Conservation (phyloP, 1,284 basidiomycete species). For the Ceratobasidium sp. region DNA sequence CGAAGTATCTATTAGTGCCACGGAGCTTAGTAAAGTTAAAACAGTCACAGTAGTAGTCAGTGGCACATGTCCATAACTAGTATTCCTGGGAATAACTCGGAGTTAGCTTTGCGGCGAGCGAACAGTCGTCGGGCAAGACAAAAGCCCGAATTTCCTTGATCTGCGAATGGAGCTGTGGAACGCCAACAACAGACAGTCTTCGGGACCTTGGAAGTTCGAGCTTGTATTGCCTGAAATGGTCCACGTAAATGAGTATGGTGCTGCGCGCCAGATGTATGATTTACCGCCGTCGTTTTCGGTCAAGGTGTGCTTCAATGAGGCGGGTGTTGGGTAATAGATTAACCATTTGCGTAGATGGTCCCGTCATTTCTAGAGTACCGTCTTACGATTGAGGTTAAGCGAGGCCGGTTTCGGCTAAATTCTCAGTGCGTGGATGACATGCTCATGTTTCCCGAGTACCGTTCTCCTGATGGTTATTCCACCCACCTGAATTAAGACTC, state of each 20-base stretch:
- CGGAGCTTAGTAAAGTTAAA: conserved; percentile 14
- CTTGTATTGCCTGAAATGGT: neutral
- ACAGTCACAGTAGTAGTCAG: conserved; percentile 12
- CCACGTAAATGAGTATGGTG: conserved; percentile 2
- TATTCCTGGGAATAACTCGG: neutral
- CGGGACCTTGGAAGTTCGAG: neutral
- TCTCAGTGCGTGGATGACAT: neutral
- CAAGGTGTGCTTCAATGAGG: neutral
- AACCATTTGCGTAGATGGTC: neutral
- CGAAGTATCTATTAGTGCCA: conserved; percentile 3
- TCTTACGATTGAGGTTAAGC: neutral
- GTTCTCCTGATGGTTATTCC: neutral
- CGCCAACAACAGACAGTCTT: neutral
- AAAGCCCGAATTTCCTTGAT: conserved; percentile 21
- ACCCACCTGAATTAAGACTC: neutral
- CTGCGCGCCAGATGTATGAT: neutral
- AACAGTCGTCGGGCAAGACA: conserved; percentile 27
- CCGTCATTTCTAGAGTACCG: conserved; percentile 26
- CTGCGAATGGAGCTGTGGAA: conserved; percentile 20
- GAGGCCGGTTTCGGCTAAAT: conserved; percentile 20
- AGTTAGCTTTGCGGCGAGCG: conserved; percentile 17
- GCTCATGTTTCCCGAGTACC: neutral
- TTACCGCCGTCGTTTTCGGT: conserved; percentile 26
- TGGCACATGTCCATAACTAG: neutral
- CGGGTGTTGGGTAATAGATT: neutral